Evolutionary conservation across 2,329 filamentous ascomycete species (phyloP), one percentile per base, ranked within the genome.

Genomic region (Penicillium sclerotigenum): DNA sequence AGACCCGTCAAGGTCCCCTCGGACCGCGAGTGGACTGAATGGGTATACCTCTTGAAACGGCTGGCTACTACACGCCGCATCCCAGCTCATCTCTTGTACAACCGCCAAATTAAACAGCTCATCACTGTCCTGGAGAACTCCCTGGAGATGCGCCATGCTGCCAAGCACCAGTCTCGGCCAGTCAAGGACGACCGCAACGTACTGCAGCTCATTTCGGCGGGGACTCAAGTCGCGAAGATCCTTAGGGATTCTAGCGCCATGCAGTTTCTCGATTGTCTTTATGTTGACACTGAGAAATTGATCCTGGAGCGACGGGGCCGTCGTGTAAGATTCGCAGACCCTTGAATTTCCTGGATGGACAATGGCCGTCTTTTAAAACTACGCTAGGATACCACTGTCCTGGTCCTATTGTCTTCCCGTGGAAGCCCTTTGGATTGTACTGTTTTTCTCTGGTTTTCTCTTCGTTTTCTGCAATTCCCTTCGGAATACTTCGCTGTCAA

Each of bases 111-210:
- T 76, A 94, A 93, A 77, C 90, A 94, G 74, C 86, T 95, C 73
- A 88, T 94, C 62, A 94, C 90, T 40, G 89, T 94, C 29, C 77
- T 95, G 66, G 90, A 95, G 71, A 95, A 94, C 75, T 92, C 89
- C 46, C 79, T 95, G 68, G 90, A 93, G 77, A 92, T 92, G 89
- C 83, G 90, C 60, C 89, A 93, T 73, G 88, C 89, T 57, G 88
- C 89, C 47, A 91, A 91, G 74, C 88, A 92, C 75, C 89, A 92
- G 75, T 89, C 86, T 62, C 84, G 90, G 58, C 89, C 89, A 20
- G 81, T 92, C 62, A 94, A 93, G 78, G 90, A 95, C 77, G 90
- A 95, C 75, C 83, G 90, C 65, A 93, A 94, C 73, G 90, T 95
- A 60, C 80, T 95, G 57, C 90, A 95, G 77, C 82, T 94, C 61